Conservation (phyloP, 257 asterid species). For the Rhazya stricta region DNA sequence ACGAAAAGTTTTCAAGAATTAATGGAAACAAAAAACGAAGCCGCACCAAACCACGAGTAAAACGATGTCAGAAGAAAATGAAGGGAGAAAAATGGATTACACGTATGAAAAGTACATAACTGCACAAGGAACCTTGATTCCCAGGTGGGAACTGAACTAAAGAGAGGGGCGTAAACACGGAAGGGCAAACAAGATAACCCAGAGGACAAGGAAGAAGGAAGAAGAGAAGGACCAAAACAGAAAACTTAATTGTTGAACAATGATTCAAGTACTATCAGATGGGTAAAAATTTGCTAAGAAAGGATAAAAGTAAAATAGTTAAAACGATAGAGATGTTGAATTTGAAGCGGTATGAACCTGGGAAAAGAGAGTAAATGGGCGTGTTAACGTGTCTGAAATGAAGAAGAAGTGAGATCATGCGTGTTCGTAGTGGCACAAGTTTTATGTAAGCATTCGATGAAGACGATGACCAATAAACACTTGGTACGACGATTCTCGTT, state of each 20-base stretch:
- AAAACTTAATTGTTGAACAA: not conserved
- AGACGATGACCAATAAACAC: too few relatives aligned
- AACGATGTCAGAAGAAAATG: not conserved
- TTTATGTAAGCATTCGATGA: too few relatives aligned
- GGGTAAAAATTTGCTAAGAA: too few relatives aligned
- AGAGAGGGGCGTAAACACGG: not conserved
- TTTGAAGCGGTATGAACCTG: not conserved
- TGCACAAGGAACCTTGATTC: not conserved
- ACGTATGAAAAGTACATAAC: not conserved
- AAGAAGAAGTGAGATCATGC: not conserved
- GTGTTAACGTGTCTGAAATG: conserved; percentile 20
- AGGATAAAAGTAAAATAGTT: not conserved
- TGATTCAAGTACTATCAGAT: not conserved
- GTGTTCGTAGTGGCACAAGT: too few relatives aligned
- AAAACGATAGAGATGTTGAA: not conserved
- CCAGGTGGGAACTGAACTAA: conserved; percentile 9
- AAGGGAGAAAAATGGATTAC: not conserved
- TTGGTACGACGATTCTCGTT: too few relatives aligned
- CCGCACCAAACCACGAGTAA: not conserved
- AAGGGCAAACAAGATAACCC: not conserved
- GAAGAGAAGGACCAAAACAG: not conserved
- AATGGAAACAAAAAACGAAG: not conserved
- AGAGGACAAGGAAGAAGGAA: not conserved
- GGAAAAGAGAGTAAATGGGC: not conserved
- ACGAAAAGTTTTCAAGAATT: not conserved